Conservation (phyloP, 495 filamentous ascomycete genomes). For the Cercophora samala region DNA sequence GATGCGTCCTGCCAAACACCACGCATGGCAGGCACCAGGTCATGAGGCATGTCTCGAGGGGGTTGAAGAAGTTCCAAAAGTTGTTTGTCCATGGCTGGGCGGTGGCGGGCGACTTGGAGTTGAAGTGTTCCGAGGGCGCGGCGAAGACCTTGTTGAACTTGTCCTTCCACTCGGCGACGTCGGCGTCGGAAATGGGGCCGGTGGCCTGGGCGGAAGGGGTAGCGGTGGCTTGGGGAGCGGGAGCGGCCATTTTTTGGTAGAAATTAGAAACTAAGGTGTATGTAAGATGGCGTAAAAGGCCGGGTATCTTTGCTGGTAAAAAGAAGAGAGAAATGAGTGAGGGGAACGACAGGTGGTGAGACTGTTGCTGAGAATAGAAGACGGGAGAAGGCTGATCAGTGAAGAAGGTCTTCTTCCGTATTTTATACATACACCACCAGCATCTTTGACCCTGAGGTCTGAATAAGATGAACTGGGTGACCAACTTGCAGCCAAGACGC, state of each 20-base stretch:
- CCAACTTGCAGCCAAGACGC: slow-evolving; percentile 2
- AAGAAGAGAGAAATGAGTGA: neutral
- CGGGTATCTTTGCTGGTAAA: slow-evolving; percentile 4
- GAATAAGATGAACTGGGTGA: neutral
- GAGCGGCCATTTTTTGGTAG: slow-evolving; percentile 4
- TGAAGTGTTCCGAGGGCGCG: slow-evolving; percentile 30
- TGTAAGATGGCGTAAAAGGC: neutral
- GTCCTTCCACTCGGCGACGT: slow-evolving; percentile 35
- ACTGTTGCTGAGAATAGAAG: neutral
- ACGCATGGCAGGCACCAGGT: slow-evolving; percentile 46
- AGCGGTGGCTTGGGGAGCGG: neutral
- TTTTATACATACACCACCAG: neutral
- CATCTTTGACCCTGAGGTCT: neutral
- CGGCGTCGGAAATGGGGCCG: slow-evolving; percentile 29
- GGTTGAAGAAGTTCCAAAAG: slow-evolving; percentile 41
- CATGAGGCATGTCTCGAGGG: slow-evolving; percentile 39
- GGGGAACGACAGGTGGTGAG: neutral
- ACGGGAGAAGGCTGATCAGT: neutral
- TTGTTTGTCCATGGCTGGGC: slow-evolving; percentile 29
- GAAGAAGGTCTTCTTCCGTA: neutral
- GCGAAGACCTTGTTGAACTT: slow-evolving; percentile 35
- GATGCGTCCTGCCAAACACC: slow-evolving; percentile 46
- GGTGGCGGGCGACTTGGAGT: slow-evolving; percentile 31
- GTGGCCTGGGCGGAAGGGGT: neutral
- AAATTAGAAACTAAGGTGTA: neutral